Conservation (phyloP, 768 basidiomycete species). For the Royoungia palumana region DNA sequence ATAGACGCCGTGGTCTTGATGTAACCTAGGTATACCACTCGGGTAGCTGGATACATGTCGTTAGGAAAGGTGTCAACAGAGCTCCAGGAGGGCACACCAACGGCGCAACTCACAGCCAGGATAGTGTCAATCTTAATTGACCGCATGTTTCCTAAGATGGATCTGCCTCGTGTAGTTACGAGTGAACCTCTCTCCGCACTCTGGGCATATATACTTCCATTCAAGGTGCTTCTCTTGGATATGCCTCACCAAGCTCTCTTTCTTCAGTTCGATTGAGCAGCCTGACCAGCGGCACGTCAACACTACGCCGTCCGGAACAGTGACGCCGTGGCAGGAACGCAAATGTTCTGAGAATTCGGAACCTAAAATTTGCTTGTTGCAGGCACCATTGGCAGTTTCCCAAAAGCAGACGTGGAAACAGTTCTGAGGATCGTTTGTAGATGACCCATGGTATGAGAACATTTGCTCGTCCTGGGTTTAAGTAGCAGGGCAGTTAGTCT, state of each 20-base stretch:
- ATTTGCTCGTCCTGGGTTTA: not conserved
- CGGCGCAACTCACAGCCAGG: not conserved
- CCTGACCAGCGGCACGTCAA: constrained; percentile 18
- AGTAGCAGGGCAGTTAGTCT: no score
- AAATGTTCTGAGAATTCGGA: constrained; percentile 21
- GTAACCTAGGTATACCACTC: not conserved
- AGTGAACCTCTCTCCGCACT: constrained; percentile 23
- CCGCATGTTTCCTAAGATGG: constrained; percentile 11
- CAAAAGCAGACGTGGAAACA: constrained; percentile 18
- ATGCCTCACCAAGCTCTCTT: constrained; percentile 28
- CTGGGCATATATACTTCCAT: constrained; percentile 10
- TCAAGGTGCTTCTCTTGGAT: constrained; percentile 25
- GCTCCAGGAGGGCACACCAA: not conserved
- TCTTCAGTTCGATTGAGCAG: constrained; percentile 22
- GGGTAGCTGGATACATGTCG: not conserved
- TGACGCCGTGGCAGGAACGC: constrained; percentile 17
- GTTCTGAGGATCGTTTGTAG: constrained; percentile 1
- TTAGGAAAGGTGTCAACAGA: constrained; percentile 1
- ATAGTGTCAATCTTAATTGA: not conserved
- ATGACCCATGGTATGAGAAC: not conserved
- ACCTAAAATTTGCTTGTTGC: constrained; percentile 2
- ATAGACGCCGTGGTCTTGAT: no score
- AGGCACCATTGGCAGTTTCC: not conserved
- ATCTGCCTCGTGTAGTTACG: constrained; percentile 20
- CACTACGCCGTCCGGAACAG: constrained; percentile 6